These are phyloP conservation scores for Echeveria elegans DNA, from an alignment of 164 flowering plant genomes.

Conservation along the genomic window DNA sequence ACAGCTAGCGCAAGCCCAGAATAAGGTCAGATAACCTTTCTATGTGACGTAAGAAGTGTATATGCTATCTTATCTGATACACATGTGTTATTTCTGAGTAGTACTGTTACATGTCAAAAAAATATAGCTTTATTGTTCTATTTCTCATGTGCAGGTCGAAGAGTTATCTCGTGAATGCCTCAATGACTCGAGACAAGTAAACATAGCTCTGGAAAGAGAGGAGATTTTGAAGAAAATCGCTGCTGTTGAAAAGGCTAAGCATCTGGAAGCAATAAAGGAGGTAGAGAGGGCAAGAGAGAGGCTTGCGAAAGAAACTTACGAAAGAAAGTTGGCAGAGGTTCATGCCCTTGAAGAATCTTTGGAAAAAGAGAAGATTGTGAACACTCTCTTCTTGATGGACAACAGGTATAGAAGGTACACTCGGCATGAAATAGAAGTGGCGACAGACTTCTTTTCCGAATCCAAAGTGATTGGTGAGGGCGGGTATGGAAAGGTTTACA, in stretches of 20 bases:
- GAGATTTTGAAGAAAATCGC: slow-evolving; percentile 44
- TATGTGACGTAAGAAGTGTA: background rate
- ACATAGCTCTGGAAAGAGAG: slow-evolving; percentile 48
- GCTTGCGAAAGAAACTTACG: slow-evolving; percentile 52
- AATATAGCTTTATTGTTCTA: background rate
- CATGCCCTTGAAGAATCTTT: slow-evolving; percentile 42
- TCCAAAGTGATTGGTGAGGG: slow-evolving; percentile 71
- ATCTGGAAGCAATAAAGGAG: slow-evolving; percentile 48
- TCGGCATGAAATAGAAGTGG: slow-evolving; percentile 51
- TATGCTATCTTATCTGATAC: no score
- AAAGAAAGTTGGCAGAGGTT: slow-evolving; percentile 59
- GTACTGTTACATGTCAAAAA: background rate
- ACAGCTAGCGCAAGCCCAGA: slow-evolving; percentile 51
- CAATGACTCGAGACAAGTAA: slow-evolving; percentile 51
- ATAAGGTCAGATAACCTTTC: slow-evolving; percentile 31
- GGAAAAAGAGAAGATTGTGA: slow-evolving; percentile 50
- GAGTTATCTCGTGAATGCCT: slow-evolving; percentile 51
- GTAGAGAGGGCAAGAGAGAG: slow-evolving; percentile 48
- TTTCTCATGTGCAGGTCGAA: slow-evolving; percentile 37
- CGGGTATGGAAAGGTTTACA: slow-evolving; percentile 77
- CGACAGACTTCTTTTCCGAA: slow-evolving; percentile 59
- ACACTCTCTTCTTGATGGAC: slow-evolving; percentile 44
- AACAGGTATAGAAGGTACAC: slow-evolving; percentile 63
- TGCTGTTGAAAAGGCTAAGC: slow-evolving; percentile 51
- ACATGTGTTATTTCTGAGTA: no score